These are phyloP conservation scores for Canna indica DNA, from an alignment of 176 grass and related monocot genomes.

Conservation along the genomic window DNA sequence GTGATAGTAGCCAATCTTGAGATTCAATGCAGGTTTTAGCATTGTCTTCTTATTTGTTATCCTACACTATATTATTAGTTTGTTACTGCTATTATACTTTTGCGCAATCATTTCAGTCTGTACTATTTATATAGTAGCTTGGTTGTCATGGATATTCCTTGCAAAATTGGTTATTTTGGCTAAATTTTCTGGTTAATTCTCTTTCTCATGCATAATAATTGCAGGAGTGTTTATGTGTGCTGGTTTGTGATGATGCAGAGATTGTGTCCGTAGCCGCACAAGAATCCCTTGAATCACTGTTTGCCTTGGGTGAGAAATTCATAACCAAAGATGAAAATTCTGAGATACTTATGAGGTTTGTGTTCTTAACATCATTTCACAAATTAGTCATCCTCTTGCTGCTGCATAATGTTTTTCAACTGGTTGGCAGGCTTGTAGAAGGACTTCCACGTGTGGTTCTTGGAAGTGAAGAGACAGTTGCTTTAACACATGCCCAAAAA, in stretches of 20 bases:
- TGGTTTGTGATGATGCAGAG: constrained; percentile 54
- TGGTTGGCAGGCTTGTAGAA: constrained; percentile 54
- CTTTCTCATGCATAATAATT: constrained; percentile 27
- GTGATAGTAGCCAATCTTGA: background rate
- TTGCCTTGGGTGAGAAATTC: constrained; percentile 41
- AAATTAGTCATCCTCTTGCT: constrained; percentile 1
- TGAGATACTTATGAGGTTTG: constrained; percentile 75
- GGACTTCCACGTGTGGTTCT: constrained; percentile 63
- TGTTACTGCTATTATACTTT: background rate
- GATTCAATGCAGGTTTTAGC: background rate
- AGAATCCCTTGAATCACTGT: constrained; percentile 60
- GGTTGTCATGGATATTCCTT: background rate
- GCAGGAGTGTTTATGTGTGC: constrained; percentile 83
- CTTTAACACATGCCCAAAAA: constrained; percentile 74
- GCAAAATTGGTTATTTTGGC: background rate
- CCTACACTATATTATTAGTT: background rate
- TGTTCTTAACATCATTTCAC: constrained; percentile 23
- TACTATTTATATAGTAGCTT: background rate
- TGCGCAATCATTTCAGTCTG: background rate
- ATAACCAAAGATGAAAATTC: constrained; percentile 69
- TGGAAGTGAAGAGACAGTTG: constrained; percentile 65
- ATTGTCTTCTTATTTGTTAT: background rate
- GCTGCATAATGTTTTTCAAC: constrained; percentile 27
- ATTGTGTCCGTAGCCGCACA: constrained; percentile 64
- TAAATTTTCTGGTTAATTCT: background rate